These are phyloP conservation scores for Stachybotrys chlorohalonatus DNA, from an alignment of 2,329 filamentous ascomycete species.

Conservation along the genomic window DNA sequence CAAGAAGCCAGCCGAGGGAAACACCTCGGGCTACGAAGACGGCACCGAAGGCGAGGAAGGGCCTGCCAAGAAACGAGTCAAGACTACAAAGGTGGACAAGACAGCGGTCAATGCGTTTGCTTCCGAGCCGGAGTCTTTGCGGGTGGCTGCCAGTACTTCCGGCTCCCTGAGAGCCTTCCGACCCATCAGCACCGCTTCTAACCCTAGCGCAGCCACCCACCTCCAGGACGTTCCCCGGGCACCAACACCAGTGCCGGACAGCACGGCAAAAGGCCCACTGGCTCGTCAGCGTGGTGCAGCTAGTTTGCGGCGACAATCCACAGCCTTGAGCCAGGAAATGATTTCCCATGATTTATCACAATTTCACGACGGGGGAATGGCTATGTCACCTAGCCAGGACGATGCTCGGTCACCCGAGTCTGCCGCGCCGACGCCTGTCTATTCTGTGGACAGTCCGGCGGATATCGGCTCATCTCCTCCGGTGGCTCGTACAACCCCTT, in stretches of 20 bases:
- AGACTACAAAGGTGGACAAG: constrained; percentile 63
- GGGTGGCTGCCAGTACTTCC: constrained; percentile 84
- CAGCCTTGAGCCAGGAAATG: constrained; percentile 44
- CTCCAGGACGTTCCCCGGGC: constrained; percentile 66
- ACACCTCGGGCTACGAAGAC: constrained; percentile 67
- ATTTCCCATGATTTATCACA: constrained; percentile 36
- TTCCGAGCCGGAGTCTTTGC: constrained; percentile 65
- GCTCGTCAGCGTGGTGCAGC: constrained; percentile 20
- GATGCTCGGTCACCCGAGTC: constrained; percentile 48
- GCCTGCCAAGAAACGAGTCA: constrained; percentile 61
- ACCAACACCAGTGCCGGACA: constrained; percentile 64
- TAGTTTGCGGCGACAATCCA: constrained; percentile 51
- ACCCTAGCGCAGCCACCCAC: constrained; percentile 37
- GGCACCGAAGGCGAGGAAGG: constrained; percentile 51
- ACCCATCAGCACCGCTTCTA: constrained; percentile 50
- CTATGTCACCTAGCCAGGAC: constrained; percentile 35
- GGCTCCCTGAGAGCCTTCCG: constrained; percentile 80
- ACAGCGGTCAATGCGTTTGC: constrained; percentile 66
- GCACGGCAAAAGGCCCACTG: constrained; percentile 15
- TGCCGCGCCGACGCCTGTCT: constrained; percentile 39
- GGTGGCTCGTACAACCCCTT: constrained; percentile 53
- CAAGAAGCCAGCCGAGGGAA: constrained; percentile 49
- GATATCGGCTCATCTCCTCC: constrained; percentile 89
- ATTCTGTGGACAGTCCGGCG: constrained; percentile 59
- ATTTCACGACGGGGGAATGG: constrained; percentile 26